Percentiles rank a stretch among this genome's conserved stretches.
Conservation (phyloP, 371 early-diverging fungal genomes). For the Syncephalastrum monosporum region DNA sequence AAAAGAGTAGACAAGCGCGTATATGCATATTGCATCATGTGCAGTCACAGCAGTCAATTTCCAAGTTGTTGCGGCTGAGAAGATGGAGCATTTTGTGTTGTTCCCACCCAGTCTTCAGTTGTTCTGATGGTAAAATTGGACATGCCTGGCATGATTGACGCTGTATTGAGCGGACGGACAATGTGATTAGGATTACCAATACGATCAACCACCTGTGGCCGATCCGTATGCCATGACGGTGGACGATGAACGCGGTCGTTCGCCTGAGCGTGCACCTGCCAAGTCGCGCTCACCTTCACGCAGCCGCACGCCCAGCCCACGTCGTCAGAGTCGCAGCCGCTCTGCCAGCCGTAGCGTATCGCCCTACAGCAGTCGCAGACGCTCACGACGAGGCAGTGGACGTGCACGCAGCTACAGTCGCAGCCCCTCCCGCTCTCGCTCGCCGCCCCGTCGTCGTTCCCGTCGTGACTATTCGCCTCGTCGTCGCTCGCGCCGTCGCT, state of each 20-base stretch:
- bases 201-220: too few relatives aligned
- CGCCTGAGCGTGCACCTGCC: constrained; percentile 8
- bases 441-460: constrained; percentile 27
- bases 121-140: too few relatives aligned
- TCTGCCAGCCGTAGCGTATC: constrained; percentile 21
- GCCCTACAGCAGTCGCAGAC: constrained; percentile 17
- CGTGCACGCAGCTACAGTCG: constrained; percentile 13
- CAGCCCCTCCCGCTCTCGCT: constrained; percentile 36
- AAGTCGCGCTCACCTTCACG: constrained; percentile 32
- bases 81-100: too few relatives aligned
- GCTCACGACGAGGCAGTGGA: constrained; percentile 22
- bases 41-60: too few relatives aligned
- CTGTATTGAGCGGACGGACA: too few relatives aligned
- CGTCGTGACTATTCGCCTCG: constrained; percentile 18
- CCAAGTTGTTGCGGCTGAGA: too few relatives aligned
- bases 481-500: constrained; percentile 31
- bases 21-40: too few relatives aligned
- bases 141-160: too few relatives aligned
- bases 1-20: too few relatives aligned
- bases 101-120: too few relatives aligned
- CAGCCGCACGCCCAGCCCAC: constrained; percentile 7
- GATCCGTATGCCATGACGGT: too few relatives aligned
- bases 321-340: not conserved
- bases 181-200: too few relatives aligned
- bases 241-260: constrained; percentile 1